Conservation (phyloP, 1,139 yeast genomes). For the Eremothecium coryli region DNA sequence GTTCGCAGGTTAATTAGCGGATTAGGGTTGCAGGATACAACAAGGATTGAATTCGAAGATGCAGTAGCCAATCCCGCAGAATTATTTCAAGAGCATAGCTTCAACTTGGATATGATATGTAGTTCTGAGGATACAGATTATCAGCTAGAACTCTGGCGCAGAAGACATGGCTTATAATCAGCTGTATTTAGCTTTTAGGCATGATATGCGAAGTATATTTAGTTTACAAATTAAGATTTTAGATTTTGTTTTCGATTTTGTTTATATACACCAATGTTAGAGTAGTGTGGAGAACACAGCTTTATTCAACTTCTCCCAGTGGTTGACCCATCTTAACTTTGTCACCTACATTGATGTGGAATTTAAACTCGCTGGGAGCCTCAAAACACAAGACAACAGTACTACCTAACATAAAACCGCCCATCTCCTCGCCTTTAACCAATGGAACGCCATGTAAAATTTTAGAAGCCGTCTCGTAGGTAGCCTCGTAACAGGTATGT, state of each 20-base stretch:
- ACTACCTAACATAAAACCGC: slow-evolving; percentile 92
- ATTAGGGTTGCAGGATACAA: slow-evolving; percentile 15
- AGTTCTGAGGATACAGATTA: slow-evolving; percentile 21
- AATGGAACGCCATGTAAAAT: slow-evolving; percentile 85
- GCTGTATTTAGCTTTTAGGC: neutral
- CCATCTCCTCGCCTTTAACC: slow-evolving; percentile 88
- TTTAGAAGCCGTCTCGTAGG: slow-evolving; percentile 70
- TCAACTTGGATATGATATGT: slow-evolving; percentile 24
- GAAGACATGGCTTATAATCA: slow-evolving; percentile 15
- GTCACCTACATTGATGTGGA: slow-evolving; percentile 61
- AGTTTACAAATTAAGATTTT: neutral
- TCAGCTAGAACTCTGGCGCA: slow-evolving; percentile 24
- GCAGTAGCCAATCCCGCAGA: slow-evolving; percentile 6
- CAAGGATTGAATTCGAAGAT: slow-evolving; percentile 18
- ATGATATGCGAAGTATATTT: neutral
- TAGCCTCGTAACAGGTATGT: slow-evolving; percentile 89
- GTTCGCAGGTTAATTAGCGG: slow-evolving; percentile 8
- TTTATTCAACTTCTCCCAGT: slow-evolving; percentile 44
- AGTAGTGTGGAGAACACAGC: too few relatives aligned
- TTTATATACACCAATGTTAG: neutral
- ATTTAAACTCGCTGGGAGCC: slow-evolving; percentile 75
- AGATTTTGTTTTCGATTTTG: neutral
- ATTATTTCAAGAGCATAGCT: slow-evolving; percentile 9
- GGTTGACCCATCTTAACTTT: slow-evolving; percentile 79
- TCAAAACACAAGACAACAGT: slow-evolving; percentile 95